A percentile compares a stretch with the other conserved stretches of the same genome.
Conservation (phyloP, 2,329 filamentous ascomycete genomes). For the Alternaria triticimaculans region DNA sequence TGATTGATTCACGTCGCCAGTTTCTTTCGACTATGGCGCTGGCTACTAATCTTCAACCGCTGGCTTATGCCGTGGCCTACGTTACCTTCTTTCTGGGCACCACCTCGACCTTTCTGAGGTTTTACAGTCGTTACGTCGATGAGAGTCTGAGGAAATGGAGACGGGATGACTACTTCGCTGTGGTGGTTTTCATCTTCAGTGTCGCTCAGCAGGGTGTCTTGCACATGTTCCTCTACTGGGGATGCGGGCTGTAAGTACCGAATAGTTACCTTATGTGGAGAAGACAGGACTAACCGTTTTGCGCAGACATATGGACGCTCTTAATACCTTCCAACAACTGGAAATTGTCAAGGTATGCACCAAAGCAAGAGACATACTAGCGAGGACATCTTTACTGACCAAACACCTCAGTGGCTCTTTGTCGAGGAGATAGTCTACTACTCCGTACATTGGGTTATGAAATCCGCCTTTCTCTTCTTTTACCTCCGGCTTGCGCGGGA, state of each 20-base stretch:
- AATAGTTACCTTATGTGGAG: not conserved
- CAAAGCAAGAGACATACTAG: not conserved
- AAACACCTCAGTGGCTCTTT: constrained; percentile 27
- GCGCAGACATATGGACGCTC: not conserved
- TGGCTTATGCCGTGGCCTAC: constrained; percentile 27
- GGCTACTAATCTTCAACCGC: constrained; percentile 20
- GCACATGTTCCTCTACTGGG: constrained; percentile 30
- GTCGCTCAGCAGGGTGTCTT: constrained; percentile 25
- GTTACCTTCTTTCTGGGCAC: constrained; percentile 23
- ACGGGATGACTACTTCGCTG: constrained; percentile 24
- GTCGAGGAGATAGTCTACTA: constrained; percentile 43
- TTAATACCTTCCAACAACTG: constrained; percentile 6
- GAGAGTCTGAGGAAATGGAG: constrained; percentile 23
- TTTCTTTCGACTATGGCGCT: constrained; percentile 14
- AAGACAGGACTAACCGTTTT: not conserved
- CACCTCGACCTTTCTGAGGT: constrained; percentile 19
- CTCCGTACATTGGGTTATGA: constrained; percentile 41
- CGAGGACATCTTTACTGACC: not conserved
- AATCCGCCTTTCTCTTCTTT: constrained; percentile 45
- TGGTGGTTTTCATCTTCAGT: constrained; percentile 20
- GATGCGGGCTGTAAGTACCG: constrained; percentile 27
- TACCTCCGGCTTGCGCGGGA: constrained; percentile 40
- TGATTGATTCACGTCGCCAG: constrained; percentile 4
- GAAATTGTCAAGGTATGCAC: not conserved
- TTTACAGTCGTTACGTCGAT: constrained; percentile 22